Evolutionary conservation across 2,329 filamentous ascomycete species (phyloP).

Genomic region (Ceratocystis destructans): DNA sequence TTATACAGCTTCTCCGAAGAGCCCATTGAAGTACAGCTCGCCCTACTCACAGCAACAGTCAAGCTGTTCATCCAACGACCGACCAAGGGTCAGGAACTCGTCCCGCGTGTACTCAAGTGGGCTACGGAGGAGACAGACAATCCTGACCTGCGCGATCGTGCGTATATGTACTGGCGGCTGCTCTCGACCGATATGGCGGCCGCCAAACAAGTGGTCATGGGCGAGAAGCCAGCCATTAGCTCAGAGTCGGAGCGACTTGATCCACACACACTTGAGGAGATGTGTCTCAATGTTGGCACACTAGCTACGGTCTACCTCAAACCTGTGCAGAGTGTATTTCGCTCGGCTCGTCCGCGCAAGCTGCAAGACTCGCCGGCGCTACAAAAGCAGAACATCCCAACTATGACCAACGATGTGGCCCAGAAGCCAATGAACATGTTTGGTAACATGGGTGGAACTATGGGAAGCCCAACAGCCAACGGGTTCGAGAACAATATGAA

Average conservation of each 20-base stretch:
- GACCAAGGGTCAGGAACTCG: slow-evolving; percentile 83
- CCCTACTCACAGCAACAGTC: slow-evolving; percentile 86
- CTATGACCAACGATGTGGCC: slow-evolving; percentile 31
- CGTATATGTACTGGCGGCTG: slow-evolving; percentile 99
- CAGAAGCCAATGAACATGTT: slow-evolving; percentile 49
- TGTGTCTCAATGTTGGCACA: slow-evolving; percentile 92
- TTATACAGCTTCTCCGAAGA: slow-evolving; percentile 88
- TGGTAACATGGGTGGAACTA: slow-evolving; percentile 29
- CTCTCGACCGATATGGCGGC: slow-evolving; percentile 80
- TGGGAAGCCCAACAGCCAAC: slow-evolving; percentile 24
- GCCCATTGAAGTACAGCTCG: slow-evolving; percentile 87
- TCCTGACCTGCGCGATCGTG: slow-evolving; percentile 84
- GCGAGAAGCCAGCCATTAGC: slow-evolving; percentile 89
- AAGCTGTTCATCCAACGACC: slow-evolving; percentile 96
- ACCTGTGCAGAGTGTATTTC: slow-evolving; percentile 93
- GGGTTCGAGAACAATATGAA: neutral
- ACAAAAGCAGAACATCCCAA: slow-evolving; percentile 54
- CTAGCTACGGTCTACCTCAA: slow-evolving; percentile 96
- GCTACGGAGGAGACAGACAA: slow-evolving; percentile 99
- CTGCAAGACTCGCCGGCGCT: slow-evolving; percentile 74
- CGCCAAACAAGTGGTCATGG: slow-evolving; percentile 86
- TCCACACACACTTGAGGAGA: slow-evolving; percentile 80
- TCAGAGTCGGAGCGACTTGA: slow-evolving; percentile 93
- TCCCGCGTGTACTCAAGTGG: slow-evolving; percentile 94
- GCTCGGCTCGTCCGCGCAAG: slow-evolving; percentile 65